Percentiles rank a stretch among this genome's conserved stretches.
phyloP scores from a whole-genome alignment of 2,329 filamentous ascomycete genomes.

The Harringtonia aguacate region DNA sequence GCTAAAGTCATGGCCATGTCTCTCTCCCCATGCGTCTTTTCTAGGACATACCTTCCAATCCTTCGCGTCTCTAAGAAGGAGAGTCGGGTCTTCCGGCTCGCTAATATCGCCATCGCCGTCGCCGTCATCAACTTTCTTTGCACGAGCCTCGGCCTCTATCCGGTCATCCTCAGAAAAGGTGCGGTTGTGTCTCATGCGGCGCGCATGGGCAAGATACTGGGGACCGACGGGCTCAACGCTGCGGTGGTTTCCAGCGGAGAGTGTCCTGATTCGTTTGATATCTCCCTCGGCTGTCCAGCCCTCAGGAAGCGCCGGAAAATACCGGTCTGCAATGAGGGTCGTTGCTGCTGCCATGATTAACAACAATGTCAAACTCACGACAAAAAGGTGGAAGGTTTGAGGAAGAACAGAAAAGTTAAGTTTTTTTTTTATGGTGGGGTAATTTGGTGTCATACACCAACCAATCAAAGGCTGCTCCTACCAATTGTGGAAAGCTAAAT shows the following conservation, averaged over 20 bases:
- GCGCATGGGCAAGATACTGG: conserved; percentile 95
- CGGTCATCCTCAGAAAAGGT: conserved; percentile 98
- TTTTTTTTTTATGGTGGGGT: too few relatives aligned
- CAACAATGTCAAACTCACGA: neutral
- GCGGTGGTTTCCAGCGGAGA: conserved; percentile 70
- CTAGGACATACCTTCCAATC: conserved; percentile 83
- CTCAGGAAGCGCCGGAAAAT: conserved; percentile 64
- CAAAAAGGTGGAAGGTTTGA: neutral
- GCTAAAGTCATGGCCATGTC: neutral
- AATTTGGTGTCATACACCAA: too few relatives aligned
- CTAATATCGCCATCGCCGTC: conserved; percentile 82
- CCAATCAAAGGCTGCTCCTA: too few relatives aligned
- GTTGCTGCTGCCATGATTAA: conserved; percentile 51
- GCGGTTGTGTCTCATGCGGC: conserved; percentile 88
- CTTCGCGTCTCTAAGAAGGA: conserved; percentile 90
- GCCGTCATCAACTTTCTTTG: conserved; percentile 89
- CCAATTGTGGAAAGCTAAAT: too few relatives aligned
- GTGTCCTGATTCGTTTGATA: conserved; percentile 72
- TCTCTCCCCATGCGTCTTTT: neutral
- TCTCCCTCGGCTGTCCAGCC: conserved; percentile 85
- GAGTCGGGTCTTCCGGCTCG: conserved; percentile 84
- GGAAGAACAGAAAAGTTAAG: neutral
- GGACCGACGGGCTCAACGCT: conserved; percentile 93
- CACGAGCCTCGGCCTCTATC: conserved; percentile 88
- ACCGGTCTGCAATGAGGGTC: conserved; percentile 47